A percentile compares a stretch with the other conserved stretches of the same genome.
Evolutionary conservation across 2,329 filamentous ascomycete species (phyloP).

Genomic region (Colletotrichum falcatum): DNA sequence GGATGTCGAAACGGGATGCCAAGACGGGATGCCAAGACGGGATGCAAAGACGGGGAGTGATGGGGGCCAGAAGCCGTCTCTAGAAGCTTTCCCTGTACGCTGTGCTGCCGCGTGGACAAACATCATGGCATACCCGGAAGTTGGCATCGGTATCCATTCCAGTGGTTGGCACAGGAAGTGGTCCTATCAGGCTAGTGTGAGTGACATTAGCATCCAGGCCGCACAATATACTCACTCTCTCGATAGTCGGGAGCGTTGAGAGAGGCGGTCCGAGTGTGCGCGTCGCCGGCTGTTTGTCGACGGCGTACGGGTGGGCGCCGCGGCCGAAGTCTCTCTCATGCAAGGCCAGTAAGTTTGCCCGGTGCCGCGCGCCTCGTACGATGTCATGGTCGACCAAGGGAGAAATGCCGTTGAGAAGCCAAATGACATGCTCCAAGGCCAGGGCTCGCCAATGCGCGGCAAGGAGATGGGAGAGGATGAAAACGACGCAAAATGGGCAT

Average conservation of each 20-base stretch:
- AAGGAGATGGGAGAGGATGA: conserved; percentile 1
- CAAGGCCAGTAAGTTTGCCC: background rate
- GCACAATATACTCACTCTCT: conserved; percentile 21
- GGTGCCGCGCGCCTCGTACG: conserved; percentile 12
- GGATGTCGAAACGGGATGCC: conserved; percentile 16
- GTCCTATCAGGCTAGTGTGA: background rate
- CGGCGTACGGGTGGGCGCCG: background rate
- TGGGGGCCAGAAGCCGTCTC: conserved; percentile 27
- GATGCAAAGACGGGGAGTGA: conserved; percentile 22
- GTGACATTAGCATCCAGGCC: conserved; percentile 5
- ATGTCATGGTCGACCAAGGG: background rate
- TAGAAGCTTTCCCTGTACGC: conserved; percentile 27
- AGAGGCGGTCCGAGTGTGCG: conserved; percentile 17
- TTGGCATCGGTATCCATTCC: conserved; percentile 6
- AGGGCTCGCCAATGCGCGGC: conserved; percentile 12
- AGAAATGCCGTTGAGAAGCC: background rate
- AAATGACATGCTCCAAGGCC: conserved; percentile 12
- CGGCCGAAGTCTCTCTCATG: background rate
- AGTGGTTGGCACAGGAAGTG: background rate
- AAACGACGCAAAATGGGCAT: background rate
- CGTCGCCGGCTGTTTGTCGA: background rate
- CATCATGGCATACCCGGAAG: conserved; percentile 4
- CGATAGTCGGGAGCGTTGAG: conserved; percentile 16
- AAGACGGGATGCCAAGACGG: conserved; percentile 8
- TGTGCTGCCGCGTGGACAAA: conserved; percentile 17